Evolutionary conservation across 352 stramenopile genomes (phyloP).

Genomic region (Aphanomyces astaci): DNA sequence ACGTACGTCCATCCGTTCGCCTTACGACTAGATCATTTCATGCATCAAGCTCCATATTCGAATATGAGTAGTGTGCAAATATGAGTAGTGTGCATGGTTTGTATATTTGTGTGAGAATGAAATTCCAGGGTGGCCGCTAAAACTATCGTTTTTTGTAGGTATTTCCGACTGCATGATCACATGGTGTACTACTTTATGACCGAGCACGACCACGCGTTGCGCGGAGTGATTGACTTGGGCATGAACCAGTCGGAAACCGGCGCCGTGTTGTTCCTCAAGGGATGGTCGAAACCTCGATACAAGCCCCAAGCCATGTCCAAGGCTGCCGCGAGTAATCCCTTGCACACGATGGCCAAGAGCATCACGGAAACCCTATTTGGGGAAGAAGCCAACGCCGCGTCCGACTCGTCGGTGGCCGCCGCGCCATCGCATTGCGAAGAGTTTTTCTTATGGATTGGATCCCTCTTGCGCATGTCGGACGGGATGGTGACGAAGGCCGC

Average conservation of each 20-base stretch:
- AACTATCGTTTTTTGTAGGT: constrained; percentile 70
- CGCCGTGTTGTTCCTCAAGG: not conserved
- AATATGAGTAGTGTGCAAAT: too few species aligned
- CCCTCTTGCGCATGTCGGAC: not conserved
- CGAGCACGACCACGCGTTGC: constrained; percentile 74
- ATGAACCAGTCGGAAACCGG: constrained; percentile 25
- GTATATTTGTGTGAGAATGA: too few species aligned
- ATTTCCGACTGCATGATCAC: constrained; percentile 75
- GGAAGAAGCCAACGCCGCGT: not conserved
- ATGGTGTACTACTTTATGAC: constrained; percentile 86
- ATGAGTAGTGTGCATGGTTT: too few species aligned
- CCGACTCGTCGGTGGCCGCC: not conserved
- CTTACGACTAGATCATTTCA: too few species aligned
- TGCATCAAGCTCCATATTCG: too few species aligned
- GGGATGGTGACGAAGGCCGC: constrained; percentile 3
- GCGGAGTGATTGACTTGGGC: constrained; percentile 75
- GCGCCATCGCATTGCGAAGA: not conserved
- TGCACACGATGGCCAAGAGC: not conserved
- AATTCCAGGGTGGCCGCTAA: constrained; percentile 81
- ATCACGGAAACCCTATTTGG: constrained; percentile 17
- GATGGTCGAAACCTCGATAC: constrained; percentile 5
- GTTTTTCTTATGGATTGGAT: constrained; percentile 5
- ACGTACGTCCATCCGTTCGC: constrained; percentile 75
- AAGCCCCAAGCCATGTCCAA: too few species aligned
- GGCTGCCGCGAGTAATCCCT: too few species aligned